Evolutionary conservation across 176 grass and related monocot species (phyloP), one percentile per base, ranked within the genome.

Genomic region (Cenchrus purpureus): DNA sequence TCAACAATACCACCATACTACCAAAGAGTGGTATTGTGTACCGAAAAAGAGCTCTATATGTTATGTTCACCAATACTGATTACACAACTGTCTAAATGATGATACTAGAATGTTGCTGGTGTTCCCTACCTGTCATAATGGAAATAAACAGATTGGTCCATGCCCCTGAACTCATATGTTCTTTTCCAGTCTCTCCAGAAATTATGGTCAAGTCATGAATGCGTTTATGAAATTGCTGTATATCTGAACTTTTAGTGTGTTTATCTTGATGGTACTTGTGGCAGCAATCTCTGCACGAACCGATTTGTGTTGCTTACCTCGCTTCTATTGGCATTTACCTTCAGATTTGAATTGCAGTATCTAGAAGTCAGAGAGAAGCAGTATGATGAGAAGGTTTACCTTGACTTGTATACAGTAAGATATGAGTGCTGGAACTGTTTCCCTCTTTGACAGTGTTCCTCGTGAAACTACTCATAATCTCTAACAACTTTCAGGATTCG

Each of bases 331-430:
- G 20, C 14, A 83, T 76, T 89, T 81, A 87, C 76, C 79, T 71
- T 89, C 45, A 82, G 16, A 82, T 76, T 92, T 91, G 2, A 90
- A 87, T 90, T 92, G 80, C 86, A 99, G 97, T 77, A 96, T 69
- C 86, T 99, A 8, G 91, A 99, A 91, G 81, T 96, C 81, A 88
- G 97, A 65, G 97, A 99, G 84, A 99, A 96, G 82, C 91, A 98
- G 52, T 99, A 99, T 59, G 97, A 99, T 79, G 89, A 87, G 76
- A 96, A 95, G 83, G 76, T 99, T 86, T 91, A 94, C 72, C 54
- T 96, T 82, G 86, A 98, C 68, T 88, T 96, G 46, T 99, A 82
- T 79, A 99, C 90, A 12, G 93, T 98, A 95, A 88, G 93, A 84
- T 79, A 79, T 69, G 50, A 31, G 2, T 61, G 57, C 51, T 68